Base-by-base conservation (phyloP, 306 rosid species). In the Erythrophleum fordii region DNA sequence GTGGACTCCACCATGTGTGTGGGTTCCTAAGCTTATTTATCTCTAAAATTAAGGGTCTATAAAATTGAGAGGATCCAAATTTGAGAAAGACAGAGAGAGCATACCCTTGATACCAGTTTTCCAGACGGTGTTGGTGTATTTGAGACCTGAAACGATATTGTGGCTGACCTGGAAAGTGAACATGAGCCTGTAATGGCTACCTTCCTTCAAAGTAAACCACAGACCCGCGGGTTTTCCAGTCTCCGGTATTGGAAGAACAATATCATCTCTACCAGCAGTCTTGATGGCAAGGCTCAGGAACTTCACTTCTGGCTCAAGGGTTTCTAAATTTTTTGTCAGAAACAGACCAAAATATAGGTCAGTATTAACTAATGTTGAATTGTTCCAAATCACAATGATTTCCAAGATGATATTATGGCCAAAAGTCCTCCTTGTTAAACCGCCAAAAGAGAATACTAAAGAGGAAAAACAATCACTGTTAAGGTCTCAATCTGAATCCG, bases 161-260 rank as follows among this genome's bases (percentile, higher is more conserved):
- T 92, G 80, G 90, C 80, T 66, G 82, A 95, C 99, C 83, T 87
- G 82, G 80, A 95, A 91, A 35, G 94, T 86, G 86, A 95, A 95
- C 77, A 82, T 31, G 17, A 95, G 83, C 76, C 86, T 90, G 86
- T 91, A 95, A 66, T 77, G 90, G 93, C 94, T 89, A 42, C 97
- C 99, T 88, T 92, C 99, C 81, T 95, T 95, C 90, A 95, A 83
- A 82, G 99, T 92, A 80, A 95, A 95, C 97, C 98, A 94, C 56
- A 78, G 83, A 17, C 98, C 92, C 3, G 70, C 73, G 25, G 95
- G 98, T 51, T 91, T 92, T 81, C 97, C 93, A 45, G 59, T 45
- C 76, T 87, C 92, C 8, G 97, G 97, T 67, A 92, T 85, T 14
- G 93, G 85, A 55, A 95, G 95, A 78, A 91, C 73, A 29, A 92